A percentile compares a stretch with the other conserved stretches of the same genome.
phyloP scores from a whole-genome alignment of 768 basidiomycete species.

The Tricholoma bakamatsutake region DNA sequence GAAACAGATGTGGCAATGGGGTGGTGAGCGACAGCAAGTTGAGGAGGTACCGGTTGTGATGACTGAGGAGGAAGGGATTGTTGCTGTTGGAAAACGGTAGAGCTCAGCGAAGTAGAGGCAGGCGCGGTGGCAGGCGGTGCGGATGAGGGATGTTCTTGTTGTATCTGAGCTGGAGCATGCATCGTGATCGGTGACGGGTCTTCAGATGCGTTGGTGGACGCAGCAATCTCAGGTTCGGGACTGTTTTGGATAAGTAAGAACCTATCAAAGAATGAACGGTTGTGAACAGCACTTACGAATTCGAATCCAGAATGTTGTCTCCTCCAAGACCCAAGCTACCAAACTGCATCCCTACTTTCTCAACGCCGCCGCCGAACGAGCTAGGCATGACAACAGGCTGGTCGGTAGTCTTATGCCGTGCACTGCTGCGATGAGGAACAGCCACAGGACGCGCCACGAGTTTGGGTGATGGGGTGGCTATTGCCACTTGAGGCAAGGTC shows the following conservation, averaged over 20 bases:
- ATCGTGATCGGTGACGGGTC: constrained; percentile 29
- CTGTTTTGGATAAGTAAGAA: constrained; percentile 2
- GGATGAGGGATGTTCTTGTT: constrained; percentile 23
- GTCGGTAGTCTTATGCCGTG: constrained; percentile 67
- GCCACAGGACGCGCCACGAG: constrained; percentile 48
- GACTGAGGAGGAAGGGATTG: constrained; percentile 31
- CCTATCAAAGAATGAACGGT: constrained; percentile 4
- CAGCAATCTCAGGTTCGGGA: constrained; percentile 13
- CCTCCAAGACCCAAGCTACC: constrained; percentile 76
- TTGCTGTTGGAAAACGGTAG: constrained; percentile 44
- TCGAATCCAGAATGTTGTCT: constrained; percentile 50
- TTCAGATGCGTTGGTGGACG: constrained; percentile 19
- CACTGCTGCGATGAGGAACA: constrained; percentile 48
- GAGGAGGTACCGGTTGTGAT: constrained; percentile 1
- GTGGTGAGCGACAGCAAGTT: constrained; percentile 21
- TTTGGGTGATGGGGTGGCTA: constrained; percentile 43
- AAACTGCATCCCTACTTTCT: constrained; percentile 88
- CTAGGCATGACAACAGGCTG: constrained; percentile 80
- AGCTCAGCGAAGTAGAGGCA: constrained; percentile 30
- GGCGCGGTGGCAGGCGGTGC: constrained; percentile 36
- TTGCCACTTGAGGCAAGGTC: constrained; percentile 28
- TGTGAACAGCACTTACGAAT: constrained; percentile 37
- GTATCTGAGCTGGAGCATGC: constrained; percentile 19
- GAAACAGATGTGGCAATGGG: constrained; percentile 19
- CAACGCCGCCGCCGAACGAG: constrained; percentile 55